These are phyloP conservation scores for Cladochytrium replicatum DNA, from an alignment of 192 early-diverging fungal species.

Conservation along the genomic window DNA sequence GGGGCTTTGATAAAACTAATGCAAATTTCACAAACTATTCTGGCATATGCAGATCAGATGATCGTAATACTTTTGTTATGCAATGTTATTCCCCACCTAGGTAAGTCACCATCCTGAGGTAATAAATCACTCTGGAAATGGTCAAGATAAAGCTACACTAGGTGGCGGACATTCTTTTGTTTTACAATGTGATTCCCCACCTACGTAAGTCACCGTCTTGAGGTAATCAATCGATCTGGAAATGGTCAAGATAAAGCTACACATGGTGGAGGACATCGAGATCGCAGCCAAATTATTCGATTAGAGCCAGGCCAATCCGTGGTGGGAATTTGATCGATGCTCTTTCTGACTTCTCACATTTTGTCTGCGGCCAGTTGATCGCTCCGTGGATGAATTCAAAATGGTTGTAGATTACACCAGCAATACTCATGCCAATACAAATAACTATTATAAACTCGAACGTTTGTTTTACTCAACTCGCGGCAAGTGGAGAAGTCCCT, in stretches of 20 bases:
- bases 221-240: slow-evolving; percentile 39
- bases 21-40: slow-evolving; percentile 37
- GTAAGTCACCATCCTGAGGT: slow-evolving; percentile 37
- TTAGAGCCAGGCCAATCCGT: slow-evolving; percentile 16
- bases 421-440: slow-evolving; percentile 59
- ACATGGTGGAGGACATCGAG: slow-evolving; percentile 65
- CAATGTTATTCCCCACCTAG: slow-evolving; percentile 61
- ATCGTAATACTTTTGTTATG: slow-evolving; percentile 47
- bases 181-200: slow-evolving; percentile 69
- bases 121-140: slow-evolving; percentile 31
- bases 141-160: slow-evolving; percentile 49
- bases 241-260: slow-evolving; percentile 45
- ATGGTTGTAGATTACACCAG: slow-evolving; percentile 50
- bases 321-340: slow-evolving; percentile 48
- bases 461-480: slow-evolving; percentile 6
- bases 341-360: slow-evolving; percentile 44
- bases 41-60: background rate
- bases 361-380: slow-evolving; percentile 45
- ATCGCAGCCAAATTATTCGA: slow-evolving; percentile 51
- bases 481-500: slow-evolving; percentile 4
- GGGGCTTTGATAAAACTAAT: slow-evolving; percentile 50
- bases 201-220: slow-evolving; percentile 35
- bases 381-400: slow-evolving; percentile 38
- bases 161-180: slow-evolving; percentile 31
- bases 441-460: slow-evolving; percentile 28